phyloP scores from a whole-genome alignment of 2,329 filamentous ascomycete genomes.

The Ceratocystiopsis brevicomis region DNA sequence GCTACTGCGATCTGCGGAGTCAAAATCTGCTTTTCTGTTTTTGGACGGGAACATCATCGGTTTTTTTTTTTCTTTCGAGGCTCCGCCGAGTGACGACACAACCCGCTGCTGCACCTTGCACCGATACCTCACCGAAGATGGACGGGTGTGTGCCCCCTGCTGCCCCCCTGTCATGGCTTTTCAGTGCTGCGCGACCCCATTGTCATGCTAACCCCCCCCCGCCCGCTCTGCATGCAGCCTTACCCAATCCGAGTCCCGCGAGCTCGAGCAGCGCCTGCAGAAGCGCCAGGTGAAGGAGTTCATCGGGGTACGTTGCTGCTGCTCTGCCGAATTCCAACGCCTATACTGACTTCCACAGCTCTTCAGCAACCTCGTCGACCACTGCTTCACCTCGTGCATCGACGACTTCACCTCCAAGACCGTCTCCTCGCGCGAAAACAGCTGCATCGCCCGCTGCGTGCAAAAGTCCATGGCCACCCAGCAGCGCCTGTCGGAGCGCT shows the following conservation, averaged over 20 bases:
- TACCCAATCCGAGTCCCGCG: constrained; percentile 35
- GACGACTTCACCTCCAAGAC: constrained; percentile 98
- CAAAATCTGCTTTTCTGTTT: too few species aligned
- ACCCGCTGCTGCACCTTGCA: too few species aligned
- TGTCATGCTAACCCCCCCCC: constrained; percentile 1
- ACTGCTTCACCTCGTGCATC: constrained; percentile 93
- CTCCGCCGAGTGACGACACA: too few species aligned
- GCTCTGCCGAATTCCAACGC: background rate
- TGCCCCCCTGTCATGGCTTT: too few species aligned
- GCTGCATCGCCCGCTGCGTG: constrained; percentile 86
- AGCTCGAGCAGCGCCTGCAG: constrained; percentile 88
- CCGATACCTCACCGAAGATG: too few species aligned
- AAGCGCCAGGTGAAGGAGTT: constrained; percentile 98
- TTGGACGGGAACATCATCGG: too few species aligned
- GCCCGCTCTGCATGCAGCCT: too few species aligned
- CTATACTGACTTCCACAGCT: constrained; percentile 19
- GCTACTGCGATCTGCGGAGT: too few species aligned
- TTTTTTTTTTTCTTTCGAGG: too few species aligned
- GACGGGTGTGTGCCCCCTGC: too few species aligned
- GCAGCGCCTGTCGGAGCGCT: constrained; percentile 77
- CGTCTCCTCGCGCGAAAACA: constrained; percentile 68
- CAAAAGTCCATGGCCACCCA: constrained; percentile 90
- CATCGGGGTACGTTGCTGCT: constrained; percentile 57
- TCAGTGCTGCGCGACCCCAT: too few species aligned
- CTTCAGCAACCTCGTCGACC: constrained; percentile 52